Percentiles rank a stretch among this genome's conserved stretches.
Evolutionary conservation across 2,329 filamentous ascomycete species (phyloP).

Genomic region (Cladosporium sp.): DNA sequence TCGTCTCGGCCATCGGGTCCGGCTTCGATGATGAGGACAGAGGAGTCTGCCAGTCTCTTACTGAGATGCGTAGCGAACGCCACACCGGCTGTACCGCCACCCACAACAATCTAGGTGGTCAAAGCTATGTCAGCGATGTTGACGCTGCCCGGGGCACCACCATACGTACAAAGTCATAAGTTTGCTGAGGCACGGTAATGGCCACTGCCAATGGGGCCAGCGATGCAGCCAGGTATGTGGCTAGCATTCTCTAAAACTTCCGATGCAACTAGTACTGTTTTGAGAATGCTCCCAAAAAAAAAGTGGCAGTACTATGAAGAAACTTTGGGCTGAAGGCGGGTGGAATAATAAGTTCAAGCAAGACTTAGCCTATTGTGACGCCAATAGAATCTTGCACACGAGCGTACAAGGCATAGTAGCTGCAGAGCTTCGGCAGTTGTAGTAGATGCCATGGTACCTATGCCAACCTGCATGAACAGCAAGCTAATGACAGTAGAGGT

Average conservation of each 20-base stretch:
- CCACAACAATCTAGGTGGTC: conserved; percentile 27
- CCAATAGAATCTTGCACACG: background rate
- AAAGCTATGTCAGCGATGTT: background rate
- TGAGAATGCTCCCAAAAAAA: background rate
- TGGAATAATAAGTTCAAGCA: background rate
- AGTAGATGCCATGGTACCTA: background rate
- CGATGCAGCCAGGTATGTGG: background rate
- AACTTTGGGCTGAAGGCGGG: background rate
- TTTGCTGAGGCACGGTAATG: background rate
- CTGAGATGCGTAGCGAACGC: conserved; percentile 27
- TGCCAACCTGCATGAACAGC: background rate
- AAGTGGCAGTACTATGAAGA: background rate
- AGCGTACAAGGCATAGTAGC: background rate
- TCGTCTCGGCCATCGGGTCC: conserved; percentile 24
- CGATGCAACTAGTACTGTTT: background rate
- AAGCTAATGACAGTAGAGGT: background rate
- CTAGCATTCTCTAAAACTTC: background rate
- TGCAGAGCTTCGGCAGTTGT: background rate
- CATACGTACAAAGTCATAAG: conserved; percentile 14
- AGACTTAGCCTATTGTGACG: background rate
- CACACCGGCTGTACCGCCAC: conserved; percentile 29
- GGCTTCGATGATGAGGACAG: conserved; percentile 30
- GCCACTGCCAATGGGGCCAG: background rate
- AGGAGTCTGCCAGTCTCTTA: conserved; percentile 23
- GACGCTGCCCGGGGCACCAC: no score